Base-by-base conservation (phyloP, 768 basidiomycete species). In the Tubosaeta sp. region DNA sequence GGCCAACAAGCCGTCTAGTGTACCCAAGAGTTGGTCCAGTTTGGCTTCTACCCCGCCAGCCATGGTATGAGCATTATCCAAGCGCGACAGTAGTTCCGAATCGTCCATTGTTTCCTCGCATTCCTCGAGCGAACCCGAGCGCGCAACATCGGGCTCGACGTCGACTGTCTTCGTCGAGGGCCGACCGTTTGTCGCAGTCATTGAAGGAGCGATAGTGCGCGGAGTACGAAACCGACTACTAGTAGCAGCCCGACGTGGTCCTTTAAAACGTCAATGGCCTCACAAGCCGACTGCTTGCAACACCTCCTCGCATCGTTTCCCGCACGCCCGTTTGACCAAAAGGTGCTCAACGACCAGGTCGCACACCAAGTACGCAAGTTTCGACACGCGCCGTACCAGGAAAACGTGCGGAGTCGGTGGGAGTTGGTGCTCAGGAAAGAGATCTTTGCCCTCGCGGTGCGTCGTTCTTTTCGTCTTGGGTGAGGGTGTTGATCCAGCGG, bases 401-500 rank as follows among this genome's bases (percentile, higher is more conserved):
- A 90, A 46, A 85, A 80, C 53, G 71, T 78, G 53, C 85, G 82
- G 66, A 81, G 78, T 43, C 81, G 82, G 59, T 91, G 90, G 89
- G 90, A 91, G 62, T 80, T 80, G 57, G 69, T 84, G 35, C 70
- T 91, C 32, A 81, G 80, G 72, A 81, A 81, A 56, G 86, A 88
- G 61, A 76, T 91, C 42, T 86, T 88, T 63, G 71, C 72, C 43
- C 74, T 88, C 55, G 87, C 88, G 46, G 90, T 91, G 59, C 61
- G 82, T 79, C 29, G 31, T 14, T 5, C 29, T 26, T 43, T 6
- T 45, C 19, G 32, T n/a, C 44, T 48, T 11, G 19, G 1, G 29
- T 9, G 6, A 27, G 10, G 8, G 26, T 14, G 14, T 31, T 9
- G 1, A 31, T 2, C 8, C 27, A 25, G 22, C 19, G 16, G 19